phyloP scores from a whole-genome alignment of 2,329 filamentous ascomycete genomes.

The Verticillium isaacii region DNA sequence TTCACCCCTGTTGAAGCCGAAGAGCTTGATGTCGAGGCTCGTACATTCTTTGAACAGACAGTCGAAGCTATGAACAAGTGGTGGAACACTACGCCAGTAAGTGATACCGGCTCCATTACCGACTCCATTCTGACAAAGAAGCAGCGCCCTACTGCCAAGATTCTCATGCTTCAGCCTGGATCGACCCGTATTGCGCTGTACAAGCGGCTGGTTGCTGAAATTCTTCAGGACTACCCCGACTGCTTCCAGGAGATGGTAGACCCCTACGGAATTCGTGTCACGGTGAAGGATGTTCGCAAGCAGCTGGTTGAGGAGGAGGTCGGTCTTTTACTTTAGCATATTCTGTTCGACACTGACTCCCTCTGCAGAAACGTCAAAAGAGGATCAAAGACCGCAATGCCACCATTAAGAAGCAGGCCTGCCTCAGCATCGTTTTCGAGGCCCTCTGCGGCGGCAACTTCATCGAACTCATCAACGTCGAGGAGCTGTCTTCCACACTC shows the following conservation, averaged over 20 bases:
- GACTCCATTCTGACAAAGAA: background rate
- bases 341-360: background rate
- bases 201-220: background rate
- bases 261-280: background rate
- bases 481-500: background rate
- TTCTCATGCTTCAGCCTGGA: background rate
- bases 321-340: background rate
- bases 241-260: background rate
- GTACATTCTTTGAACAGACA: background rate
- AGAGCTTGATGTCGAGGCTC: background rate
- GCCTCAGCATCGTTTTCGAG: slow-evolving; percentile 16
- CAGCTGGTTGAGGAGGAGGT: background rate
- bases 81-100: background rate
- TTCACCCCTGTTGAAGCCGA: background rate
- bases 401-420: background rate
- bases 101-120: background rate
- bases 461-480: slow-evolving; percentile 7
- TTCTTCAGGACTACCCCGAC: background rate
- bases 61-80: background rate
- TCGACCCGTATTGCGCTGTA: background rate
- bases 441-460: slow-evolving; percentile 24
- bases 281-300: background rate
- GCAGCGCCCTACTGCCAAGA: background rate
- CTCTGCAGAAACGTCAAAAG: background rate
- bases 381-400: background rate